Percentiles rank a stretch among this genome's conserved stretches.
Evolutionary conservation across 148 eudicot species (phyloP).

Genomic region (Polygonum maritimum): DNA sequence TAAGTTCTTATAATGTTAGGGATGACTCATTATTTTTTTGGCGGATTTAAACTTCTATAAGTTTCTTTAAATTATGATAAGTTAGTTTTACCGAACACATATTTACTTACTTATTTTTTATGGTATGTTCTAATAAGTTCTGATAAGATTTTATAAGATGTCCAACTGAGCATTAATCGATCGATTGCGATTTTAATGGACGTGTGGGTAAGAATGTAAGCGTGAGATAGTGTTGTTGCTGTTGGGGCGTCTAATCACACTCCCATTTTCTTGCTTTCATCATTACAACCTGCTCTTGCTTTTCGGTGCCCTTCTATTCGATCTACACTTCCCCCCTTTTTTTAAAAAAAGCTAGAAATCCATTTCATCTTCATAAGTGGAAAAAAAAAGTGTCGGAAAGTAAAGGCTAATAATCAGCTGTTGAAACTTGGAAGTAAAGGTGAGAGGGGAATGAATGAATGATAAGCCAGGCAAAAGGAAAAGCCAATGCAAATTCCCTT

Average conservation of each 20-base stretch:
- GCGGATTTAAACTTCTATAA: no score
- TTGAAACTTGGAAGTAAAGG: not conserved
- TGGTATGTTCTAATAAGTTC: no score
- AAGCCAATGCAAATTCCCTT: not conserved
- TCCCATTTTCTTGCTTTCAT: constrained; percentile 40
- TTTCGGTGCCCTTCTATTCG: constrained; percentile 59
- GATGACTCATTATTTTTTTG: no score
- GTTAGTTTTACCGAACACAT: no score
- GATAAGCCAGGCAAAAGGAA: not conserved
- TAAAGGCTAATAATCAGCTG: not conserved
- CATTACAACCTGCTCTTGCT: constrained; percentile 47
- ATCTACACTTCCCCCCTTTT: not conserved
- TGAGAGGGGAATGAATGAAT: not conserved
- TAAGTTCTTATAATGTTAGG: no score
- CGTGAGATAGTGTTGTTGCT: constrained; percentile 26
- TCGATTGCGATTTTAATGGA: not conserved
- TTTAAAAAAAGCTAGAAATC: not conserved
- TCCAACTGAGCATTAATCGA: no score
- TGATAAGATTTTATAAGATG: no score
- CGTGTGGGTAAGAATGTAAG: constrained; percentile 8
- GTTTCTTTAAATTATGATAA: no score
- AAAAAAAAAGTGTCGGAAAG: not conserved
- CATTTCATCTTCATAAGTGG: not conserved
- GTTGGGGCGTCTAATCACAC: constrained; percentile 73
- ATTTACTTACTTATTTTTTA: no score